Base-by-base conservation (phyloP, 2,329 filamentous ascomycete species). In the Chalaropsis ovoidea region DNA sequence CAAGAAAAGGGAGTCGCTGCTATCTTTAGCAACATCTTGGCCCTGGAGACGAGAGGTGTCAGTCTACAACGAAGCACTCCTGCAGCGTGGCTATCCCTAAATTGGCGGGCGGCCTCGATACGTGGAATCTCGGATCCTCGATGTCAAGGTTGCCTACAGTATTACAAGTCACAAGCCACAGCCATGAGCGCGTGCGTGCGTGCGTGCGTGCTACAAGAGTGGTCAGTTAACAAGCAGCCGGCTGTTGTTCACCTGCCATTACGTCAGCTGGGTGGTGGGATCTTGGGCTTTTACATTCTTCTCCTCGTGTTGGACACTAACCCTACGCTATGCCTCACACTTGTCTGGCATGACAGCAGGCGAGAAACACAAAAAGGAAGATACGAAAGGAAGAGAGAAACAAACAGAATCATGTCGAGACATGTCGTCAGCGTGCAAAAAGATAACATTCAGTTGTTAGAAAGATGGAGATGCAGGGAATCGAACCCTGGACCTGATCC, bases 401-500 rank as follows among this genome's bases (percentile, higher is more conserved):
- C 19, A 24, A 49, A 11, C 10, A n/a, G 24, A 35, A 7, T 35
- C 31, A 35, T 1, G 22, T 47, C 13, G 13, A 15, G 11, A 47
- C 22, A 19, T 47, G 7, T 19, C 19, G 22, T 45, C 31, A 62
- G 2, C 6, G 13, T 11, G 31, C 31, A 39, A 35, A 31, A 62
- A 35, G 31, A 47, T 0, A n/a, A 42, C 11, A 27, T 17, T 8
- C 22, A 22, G n/a, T 49, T 49, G 2, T 7, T 35, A 7, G 19
- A 10, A 3, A 24, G 8, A 1, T 62, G 61, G 61, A 62, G 61
- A 62, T 47, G 45, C 61, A 47, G 61, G 61, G 61, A 62, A 62
- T 62, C 61, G 61, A 62, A 62, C 61, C 61, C 61, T 47, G 61
- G 61, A 62, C 61, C 61, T 62, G 61, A 62, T 62, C 61, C 61